Conservation (phyloP, 2,329 filamentous ascomycete genomes). For the Periconia macrospinosa region DNA sequence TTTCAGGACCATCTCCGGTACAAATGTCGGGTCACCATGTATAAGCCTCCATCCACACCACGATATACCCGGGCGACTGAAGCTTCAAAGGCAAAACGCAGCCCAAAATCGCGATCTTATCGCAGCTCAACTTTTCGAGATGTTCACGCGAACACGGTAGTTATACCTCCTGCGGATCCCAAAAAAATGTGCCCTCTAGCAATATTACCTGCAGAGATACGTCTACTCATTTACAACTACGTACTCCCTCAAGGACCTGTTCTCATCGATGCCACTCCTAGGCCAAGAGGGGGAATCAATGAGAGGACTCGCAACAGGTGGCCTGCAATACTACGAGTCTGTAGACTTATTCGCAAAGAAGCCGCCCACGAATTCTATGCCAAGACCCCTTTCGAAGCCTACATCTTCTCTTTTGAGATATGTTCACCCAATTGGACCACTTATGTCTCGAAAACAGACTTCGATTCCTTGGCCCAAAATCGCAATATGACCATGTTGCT, state of each 20-base stretch:
- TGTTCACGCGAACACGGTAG: background rate
- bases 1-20: too few species aligned
- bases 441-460: slow-evolving; percentile 16
- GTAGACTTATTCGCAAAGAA: slow-evolving; percentile 31
- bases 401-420: slow-evolving; percentile 13
- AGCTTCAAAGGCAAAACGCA: slow-evolving; percentile 1
- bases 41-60: background rate
- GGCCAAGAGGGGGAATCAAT: too few species aligned
- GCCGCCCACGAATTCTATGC: slow-evolving; percentile 30
- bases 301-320: too few species aligned
- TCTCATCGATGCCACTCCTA: background rate
- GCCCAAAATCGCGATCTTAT: background rate
- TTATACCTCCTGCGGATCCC: slow-evolving; percentile 13
- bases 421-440: slow-evolving; percentile 17
- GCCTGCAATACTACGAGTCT: slow-evolving; percentile 20
- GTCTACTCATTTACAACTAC: slow-evolving; percentile 20
- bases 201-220: slow-evolving; percentile 25
- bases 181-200: slow-evolving; percentile 17
- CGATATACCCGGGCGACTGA: background rate
- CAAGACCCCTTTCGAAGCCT: slow-evolving; percentile 15
- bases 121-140: background rate
- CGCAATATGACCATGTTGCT: slow-evolving; percentile 13
- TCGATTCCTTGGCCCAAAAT: slow-evolving; percentile 19
- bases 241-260: slow-evolving; percentile 3
- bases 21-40: background rate